These are phyloP conservation scores for Carex littledalei DNA, from an alignment of 176 grass and related monocot species.

Conservation along the genomic window DNA sequence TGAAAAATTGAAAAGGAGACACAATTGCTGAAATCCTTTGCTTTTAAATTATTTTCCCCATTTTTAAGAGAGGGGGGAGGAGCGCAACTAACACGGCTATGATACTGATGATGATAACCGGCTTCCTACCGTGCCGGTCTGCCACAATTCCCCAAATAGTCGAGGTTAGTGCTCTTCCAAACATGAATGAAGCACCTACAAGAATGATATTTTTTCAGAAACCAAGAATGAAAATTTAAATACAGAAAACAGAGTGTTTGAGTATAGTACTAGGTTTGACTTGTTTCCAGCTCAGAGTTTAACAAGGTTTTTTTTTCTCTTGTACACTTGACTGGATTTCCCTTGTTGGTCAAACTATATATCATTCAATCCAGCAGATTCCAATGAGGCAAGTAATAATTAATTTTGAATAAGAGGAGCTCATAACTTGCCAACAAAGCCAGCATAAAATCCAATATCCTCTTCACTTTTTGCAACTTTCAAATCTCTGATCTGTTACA, in stretches of 20 bases:
- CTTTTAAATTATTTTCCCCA: background rate
- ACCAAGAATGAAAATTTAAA: background rate
- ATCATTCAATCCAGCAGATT: background rate
- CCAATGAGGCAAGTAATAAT: background rate
- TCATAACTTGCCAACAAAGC: conserved; percentile 65
- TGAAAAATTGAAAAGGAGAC: background rate
- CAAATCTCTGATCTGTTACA: conserved; percentile 78
- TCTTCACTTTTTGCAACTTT: conserved; percentile 75
- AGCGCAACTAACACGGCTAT: conserved; percentile 68
- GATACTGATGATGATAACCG: conserved; percentile 66
- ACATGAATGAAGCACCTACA: conserved; percentile 89
- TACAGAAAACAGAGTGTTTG: background rate
- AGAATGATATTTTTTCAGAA: conserved; percentile 2
- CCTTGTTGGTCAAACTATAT: background rate
- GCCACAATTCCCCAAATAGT: conserved; percentile 68
- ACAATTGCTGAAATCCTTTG: background rate
- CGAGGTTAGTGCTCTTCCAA: conserved; percentile 86
- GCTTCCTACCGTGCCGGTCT: conserved; percentile 82
- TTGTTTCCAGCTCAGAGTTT: background rate
- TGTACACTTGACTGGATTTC: background rate
- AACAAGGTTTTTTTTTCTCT: background rate
- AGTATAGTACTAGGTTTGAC: background rate
- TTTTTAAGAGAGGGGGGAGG: background rate
- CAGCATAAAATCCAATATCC: conserved; percentile 98
- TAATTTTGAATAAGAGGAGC: background rate